Percentiles rank a stretch among this genome's conserved stretches.
Evolutionary conservation across 441 rosid species (phyloP).

Genomic region (Adansonia grandidieri): DNA sequence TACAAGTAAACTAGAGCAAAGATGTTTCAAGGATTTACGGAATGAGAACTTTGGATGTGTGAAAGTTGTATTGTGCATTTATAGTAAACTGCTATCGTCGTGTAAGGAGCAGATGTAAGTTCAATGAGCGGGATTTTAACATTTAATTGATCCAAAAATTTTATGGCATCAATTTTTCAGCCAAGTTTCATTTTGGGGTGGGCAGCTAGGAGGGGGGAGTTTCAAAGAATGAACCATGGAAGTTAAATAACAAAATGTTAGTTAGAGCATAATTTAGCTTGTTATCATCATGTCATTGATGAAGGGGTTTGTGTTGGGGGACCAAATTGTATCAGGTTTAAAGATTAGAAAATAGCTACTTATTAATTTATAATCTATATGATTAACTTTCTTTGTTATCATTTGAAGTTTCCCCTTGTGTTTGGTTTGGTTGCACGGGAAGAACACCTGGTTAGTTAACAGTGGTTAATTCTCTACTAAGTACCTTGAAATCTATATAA

Average conservation of each 20-base stretch:
- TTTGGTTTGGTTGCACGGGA: conserved; percentile 13
- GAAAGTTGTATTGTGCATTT: conserved; percentile 80
- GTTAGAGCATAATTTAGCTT: conserved; percentile 18
- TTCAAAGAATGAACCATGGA: conserved; percentile 14
- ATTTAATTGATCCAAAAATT: neutral
- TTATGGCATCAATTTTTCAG: neutral
- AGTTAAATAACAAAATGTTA: conserved; percentile 1
- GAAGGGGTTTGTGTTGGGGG: conserved; percentile 15
- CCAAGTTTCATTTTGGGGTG: conserved; percentile 16
- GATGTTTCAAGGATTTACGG: conserved; percentile 88
- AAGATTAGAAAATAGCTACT: conserved; percentile 7
- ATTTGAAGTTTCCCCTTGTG: neutral
- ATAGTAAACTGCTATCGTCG: conserved; percentile 70
- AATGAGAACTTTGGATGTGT: conserved; percentile 78
- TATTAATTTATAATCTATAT: conserved; percentile 14
- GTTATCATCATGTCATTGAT: neutral
- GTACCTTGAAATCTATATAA: neutral
- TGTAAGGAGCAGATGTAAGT: conserved; percentile 98
- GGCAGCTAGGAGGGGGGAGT: neutral
- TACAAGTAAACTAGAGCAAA: conserved; percentile 77
- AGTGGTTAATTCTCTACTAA: conserved; percentile 7
- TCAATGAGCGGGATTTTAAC: conserved; percentile 12
- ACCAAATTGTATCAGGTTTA: conserved; percentile 6
- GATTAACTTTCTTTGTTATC: conserved; percentile 14
- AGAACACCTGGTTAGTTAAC: neutral